Percentiles rank a stretch among this genome's conserved stretches.
These are phyloP conservation scores for Leptographium lundbergii DNA, from an alignment of 2,329 filamentous ascomycete genomes.

Conservation along the genomic window DNA sequence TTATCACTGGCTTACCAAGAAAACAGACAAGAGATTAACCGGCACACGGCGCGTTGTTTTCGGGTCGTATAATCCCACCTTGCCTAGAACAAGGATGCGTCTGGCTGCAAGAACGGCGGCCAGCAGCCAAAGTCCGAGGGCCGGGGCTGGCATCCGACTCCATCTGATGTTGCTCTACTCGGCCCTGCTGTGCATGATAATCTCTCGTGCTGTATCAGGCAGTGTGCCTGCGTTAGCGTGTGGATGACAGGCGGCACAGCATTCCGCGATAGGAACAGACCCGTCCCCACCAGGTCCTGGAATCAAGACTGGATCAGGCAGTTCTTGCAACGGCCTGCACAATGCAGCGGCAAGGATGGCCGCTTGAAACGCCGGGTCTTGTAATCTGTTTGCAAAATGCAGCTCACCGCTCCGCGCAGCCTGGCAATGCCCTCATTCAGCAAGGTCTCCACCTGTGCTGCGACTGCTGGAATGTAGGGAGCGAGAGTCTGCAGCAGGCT, in stretches of 20 bases:
- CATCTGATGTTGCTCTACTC: no score
- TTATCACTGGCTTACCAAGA: no score
- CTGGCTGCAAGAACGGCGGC: no score
- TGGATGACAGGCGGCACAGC: background rate
- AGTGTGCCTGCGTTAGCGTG: background rate
- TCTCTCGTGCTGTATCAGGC: background rate
- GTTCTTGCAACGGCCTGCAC: background rate
- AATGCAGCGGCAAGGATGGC: background rate
- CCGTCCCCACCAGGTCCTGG: background rate
- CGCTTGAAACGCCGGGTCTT: background rate
- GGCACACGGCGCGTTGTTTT: no score
- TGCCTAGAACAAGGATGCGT: no score
- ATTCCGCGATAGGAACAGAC: background rate
- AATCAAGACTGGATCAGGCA: background rate
- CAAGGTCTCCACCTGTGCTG: background rate
- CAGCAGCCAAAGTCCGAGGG: no score
- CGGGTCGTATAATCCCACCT: no score
- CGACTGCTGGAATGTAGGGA: background rate
- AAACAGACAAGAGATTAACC: no score
- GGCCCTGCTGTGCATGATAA: background rate
- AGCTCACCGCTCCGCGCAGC: background rate
- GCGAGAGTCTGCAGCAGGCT: background rate
- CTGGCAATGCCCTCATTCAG: background rate
- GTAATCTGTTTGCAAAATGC: background rate
- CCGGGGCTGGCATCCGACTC: no score